A percentile compares a stretch with the other conserved stretches of the same genome.
These are phyloP conservation scores for Umbelopsis ramanniana DNA, from an alignment of 192 early-diverging fungal species.

Conservation along the genomic window DNA sequence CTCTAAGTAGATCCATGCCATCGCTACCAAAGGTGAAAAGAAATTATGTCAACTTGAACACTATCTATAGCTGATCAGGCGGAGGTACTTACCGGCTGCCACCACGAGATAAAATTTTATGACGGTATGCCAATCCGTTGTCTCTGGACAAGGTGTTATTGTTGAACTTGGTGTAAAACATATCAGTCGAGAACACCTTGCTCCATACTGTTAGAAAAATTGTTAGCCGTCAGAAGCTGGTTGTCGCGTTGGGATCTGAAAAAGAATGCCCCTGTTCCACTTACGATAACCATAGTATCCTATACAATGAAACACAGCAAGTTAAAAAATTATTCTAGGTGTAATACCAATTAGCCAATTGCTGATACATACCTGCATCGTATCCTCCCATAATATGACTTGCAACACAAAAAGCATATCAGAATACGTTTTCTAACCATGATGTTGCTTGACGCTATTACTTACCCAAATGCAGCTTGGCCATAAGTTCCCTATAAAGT, in stretches of 20 bases:
- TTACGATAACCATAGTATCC: slow-evolving; percentile 17
- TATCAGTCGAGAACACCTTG: slow-evolving; percentile 81
- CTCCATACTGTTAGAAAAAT: slow-evolving; percentile 56
- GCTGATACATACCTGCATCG: slow-evolving; percentile 50
- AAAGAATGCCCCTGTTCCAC: neutral
- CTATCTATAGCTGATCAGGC: neutral
- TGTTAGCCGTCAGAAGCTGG: neutral
- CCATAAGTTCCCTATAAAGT: slow-evolving; percentile 32
- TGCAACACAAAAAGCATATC: slow-evolving; percentile 52
- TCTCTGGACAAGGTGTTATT: slow-evolving; percentile 61
- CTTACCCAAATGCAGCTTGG: slow-evolving; percentile 45
- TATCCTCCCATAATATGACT: slow-evolving; percentile 78
- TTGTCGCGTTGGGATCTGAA: too few species aligned
- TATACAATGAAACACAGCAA: neutral
- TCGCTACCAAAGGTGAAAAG: slow-evolving; percentile 47
- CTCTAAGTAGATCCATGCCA: slow-evolving; percentile 68
- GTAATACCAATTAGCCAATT: neutral
- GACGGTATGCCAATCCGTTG: slow-evolving; percentile 75
- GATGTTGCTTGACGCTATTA: neutral
- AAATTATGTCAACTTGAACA: neutral
- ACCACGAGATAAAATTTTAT: slow-evolving; percentile 73
- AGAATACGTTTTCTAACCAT: neutral
- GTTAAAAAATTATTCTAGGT: neutral
- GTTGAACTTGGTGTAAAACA: slow-evolving; percentile 75
- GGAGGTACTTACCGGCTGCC: slow-evolving; percentile 52